phyloP scores from a whole-genome alignment of 306 rosid species.

The Acacia melanoxylon region DNA sequence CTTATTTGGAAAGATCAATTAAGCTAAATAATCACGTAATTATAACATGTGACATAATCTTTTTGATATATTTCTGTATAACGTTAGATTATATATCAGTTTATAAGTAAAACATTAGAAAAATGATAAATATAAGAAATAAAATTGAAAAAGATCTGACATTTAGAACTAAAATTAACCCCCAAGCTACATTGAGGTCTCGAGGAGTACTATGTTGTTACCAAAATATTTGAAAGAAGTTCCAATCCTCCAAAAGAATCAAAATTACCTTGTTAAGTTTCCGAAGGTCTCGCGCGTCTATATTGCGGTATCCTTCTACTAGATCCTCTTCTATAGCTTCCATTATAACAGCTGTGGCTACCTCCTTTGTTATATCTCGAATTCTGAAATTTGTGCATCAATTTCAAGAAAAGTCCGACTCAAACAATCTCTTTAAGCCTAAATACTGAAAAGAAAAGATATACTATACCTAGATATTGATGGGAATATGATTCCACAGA shows the following conservation, averaged over 20 bases:
- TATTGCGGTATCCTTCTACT: constrained; percentile 81
- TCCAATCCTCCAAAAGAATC: constrained; percentile 11
- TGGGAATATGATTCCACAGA: constrained; percentile 81
- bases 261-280: constrained; percentile 64
- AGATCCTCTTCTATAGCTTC: constrained; percentile 92
- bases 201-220: too few relatives aligned
- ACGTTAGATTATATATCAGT: too few relatives aligned
- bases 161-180: too few relatives aligned
- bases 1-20: too few relatives aligned
- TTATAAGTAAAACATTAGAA: too few relatives aligned
- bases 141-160: too few relatives aligned
- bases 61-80: too few relatives aligned
- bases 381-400: constrained; percentile 60
- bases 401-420: constrained; percentile 29
- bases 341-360: constrained; percentile 88
- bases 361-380: constrained; percentile 89
- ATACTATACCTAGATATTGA: constrained; percentile 75
- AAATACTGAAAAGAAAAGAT: neutral
- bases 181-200: too few relatives aligned
- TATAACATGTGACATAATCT: too few relatives aligned
- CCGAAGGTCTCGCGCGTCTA: constrained; percentile 82
- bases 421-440: constrained; percentile 18
- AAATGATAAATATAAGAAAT: too few relatives aligned
- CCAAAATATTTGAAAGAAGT: neutral
- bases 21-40: too few relatives aligned